phyloP scores from a whole-genome alignment of 495 filamentous ascomycete species.

The Neurospora sp. region DNA sequence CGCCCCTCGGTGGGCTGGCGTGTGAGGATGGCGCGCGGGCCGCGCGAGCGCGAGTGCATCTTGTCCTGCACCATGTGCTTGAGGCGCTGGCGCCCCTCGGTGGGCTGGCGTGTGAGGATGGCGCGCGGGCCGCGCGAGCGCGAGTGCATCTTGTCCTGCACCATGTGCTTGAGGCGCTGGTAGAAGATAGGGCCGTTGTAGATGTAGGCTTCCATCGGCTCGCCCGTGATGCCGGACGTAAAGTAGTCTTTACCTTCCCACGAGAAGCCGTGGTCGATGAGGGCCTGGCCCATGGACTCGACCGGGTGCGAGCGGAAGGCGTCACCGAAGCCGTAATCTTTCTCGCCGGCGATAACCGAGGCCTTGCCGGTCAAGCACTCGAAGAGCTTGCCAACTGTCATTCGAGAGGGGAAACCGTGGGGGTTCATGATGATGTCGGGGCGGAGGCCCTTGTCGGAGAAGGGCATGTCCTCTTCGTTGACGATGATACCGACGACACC shows the following conservation, averaged over 20 bases:
- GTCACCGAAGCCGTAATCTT: constrained; percentile 73
- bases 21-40: constrained; percentile 82
- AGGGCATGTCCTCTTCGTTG: constrained; percentile 93
- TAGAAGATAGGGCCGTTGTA: constrained; percentile 99
- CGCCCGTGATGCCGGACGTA: constrained; percentile 89
- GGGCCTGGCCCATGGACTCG: constrained; percentile 74
- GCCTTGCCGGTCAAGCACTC: constrained; percentile 94
- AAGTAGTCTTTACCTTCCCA: constrained; percentile 97
- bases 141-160: constrained; percentile 99
- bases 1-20: constrained; percentile 97
- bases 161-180: constrained; percentile 99
- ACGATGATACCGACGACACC: constrained; percentile 95
- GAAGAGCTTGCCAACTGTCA: constrained; percentile 98
- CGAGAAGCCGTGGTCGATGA: constrained; percentile 81
- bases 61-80: constrained; percentile 99
- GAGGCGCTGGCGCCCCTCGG: constrained; percentile 96
- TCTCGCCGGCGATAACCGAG: constrained; percentile 67
- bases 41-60: constrained; percentile 91
- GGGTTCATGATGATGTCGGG: constrained; percentile 99
- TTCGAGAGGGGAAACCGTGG: constrained; percentile 97
- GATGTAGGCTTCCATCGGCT: constrained; percentile 87
- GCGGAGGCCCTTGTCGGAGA: constrained; percentile 77
- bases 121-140: constrained; percentile 82
- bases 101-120: constrained; percentile 89
- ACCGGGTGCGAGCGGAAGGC: constrained; percentile 91